These are phyloP conservation scores for Salix suchowensis DNA, from an alignment of 345 rosid species.

Conservation along the genomic window DNA sequence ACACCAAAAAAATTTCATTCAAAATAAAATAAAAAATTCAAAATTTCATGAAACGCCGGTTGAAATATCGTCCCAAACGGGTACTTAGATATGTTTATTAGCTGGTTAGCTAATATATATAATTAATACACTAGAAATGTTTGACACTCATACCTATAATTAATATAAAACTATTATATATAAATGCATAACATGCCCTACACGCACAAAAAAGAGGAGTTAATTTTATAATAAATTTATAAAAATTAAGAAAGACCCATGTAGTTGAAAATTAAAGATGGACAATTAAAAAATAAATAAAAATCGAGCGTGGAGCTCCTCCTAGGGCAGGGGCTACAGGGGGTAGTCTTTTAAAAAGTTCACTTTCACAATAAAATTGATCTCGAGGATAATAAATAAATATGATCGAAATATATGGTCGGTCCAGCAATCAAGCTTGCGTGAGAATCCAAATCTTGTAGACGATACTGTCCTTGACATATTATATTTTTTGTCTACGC, in stretches of 20 bases:
- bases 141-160: too few species aligned
- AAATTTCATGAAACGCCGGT: too few species aligned
- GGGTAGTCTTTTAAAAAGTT: conserved; percentile 25
- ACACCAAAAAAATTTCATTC: too few species aligned
- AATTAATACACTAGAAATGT: too few species aligned
- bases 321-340: background rate
- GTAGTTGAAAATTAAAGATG: background rate
- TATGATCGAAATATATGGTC: conserved; percentile 21
- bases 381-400: background rate
- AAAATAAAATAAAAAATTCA: too few species aligned
- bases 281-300: background rate
- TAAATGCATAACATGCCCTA: too few species aligned
- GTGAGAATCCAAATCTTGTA: conserved; percentile 29
- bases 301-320: background rate
- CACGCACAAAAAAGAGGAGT: too few species aligned
- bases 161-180: too few species aligned
- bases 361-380: conserved; percentile 5
- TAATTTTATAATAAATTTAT: too few species aligned
- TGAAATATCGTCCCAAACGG: too few species aligned
- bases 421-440: conserved; percentile 22
- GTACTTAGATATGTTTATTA: too few species aligned
- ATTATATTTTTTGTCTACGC: background rate
- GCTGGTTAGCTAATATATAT: too few species aligned
- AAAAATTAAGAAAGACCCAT: background rate
- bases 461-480: conserved; percentile 6